Conservation (phyloP, 192 early-diverging fungal genomes). For the Backusella circina region DNA sequence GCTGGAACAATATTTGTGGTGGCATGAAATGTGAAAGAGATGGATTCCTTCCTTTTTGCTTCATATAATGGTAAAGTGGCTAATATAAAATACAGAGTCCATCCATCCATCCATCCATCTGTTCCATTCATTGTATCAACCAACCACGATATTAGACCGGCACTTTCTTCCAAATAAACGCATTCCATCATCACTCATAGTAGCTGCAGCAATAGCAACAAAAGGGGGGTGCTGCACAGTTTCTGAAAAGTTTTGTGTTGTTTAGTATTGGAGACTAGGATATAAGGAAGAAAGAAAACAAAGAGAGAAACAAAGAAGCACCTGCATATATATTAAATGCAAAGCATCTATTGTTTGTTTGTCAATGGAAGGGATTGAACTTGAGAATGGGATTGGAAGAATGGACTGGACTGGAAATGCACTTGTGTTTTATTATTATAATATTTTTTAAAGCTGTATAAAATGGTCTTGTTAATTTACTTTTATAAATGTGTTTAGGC, state of each 20-base stretch:
- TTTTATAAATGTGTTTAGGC: conserved; percentile 6
- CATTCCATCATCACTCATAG: not conserved
- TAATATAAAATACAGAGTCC: not conserved
- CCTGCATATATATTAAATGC: not conserved
- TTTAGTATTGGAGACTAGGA: not conserved
- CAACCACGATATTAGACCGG: not conserved
- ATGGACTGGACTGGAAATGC: not conserved
- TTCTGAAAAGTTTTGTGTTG: not conserved
- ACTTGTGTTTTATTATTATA: not conserved
- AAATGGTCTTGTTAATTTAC: not conserved
- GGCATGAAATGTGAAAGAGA: not conserved
- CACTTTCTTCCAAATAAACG: not conserved
- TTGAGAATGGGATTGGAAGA: not conserved
- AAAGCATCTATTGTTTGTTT: not conserved
- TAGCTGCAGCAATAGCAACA: not conserved
- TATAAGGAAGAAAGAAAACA: not conserved
- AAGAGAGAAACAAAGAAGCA: not conserved
- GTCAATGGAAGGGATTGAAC: not conserved
- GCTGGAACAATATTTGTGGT: not conserved
- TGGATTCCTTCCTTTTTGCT: not conserved
- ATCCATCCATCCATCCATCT: too few relatives aligned
- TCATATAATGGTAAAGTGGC: not conserved
- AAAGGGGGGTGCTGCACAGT: not conserved
- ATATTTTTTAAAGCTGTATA: too few relatives aligned
- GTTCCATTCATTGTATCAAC: not conserved